phyloP scores from a whole-genome alignment of 1,284 basidiomycete species.

The Fistulinella staudtii region DNA sequence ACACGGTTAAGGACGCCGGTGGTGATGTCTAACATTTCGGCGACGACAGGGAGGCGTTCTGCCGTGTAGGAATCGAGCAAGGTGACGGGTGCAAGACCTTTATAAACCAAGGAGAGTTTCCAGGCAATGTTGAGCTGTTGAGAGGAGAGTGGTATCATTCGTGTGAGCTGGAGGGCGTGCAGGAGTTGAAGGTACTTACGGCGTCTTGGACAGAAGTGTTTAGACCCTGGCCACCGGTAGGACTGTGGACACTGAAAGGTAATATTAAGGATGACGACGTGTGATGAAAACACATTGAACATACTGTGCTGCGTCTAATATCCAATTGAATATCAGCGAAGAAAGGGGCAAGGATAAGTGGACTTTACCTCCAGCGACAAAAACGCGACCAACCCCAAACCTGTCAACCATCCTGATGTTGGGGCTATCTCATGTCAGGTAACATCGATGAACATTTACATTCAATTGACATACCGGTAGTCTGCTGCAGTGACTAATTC shows the following conservation, averaged over 20 bases:
- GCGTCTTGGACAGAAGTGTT: constrained; percentile 39
- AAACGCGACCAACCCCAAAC: constrained; percentile 31
- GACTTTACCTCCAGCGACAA: constrained; percentile 34
- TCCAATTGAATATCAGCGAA: not conserved
- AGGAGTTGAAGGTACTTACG: constrained; percentile 19
- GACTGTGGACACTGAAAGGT: constrained; percentile 39
- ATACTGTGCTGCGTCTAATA: constrained; percentile 21
- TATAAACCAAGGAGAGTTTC: constrained; percentile 40
- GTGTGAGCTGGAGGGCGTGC: not conserved
- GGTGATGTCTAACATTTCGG: constrained; percentile 34
- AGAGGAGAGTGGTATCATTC: not conserved
- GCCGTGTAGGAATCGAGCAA: constrained; percentile 35
- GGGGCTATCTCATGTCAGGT: constrained; percentile 4
- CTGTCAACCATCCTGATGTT: constrained; percentile 33
- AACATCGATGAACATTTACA: not conserved
- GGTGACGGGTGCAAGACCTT: constrained; percentile 25
- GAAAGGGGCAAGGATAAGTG: constrained; percentile 10
- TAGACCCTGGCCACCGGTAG: constrained; percentile 43
- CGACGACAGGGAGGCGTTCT: constrained; percentile 40
- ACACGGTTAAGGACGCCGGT: constrained; percentile 9
- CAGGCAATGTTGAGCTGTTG: constrained; percentile 39
- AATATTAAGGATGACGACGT: not conserved
- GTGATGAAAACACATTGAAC: not conserved
- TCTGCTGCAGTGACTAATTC: constrained; percentile 12
- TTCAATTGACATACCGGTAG: constrained; percentile 23